Evolutionary conservation across 2,329 filamentous ascomycete species (phyloP), one percentile per base, ranked within the genome.

Genomic region (Claviceps sp.): DNA sequence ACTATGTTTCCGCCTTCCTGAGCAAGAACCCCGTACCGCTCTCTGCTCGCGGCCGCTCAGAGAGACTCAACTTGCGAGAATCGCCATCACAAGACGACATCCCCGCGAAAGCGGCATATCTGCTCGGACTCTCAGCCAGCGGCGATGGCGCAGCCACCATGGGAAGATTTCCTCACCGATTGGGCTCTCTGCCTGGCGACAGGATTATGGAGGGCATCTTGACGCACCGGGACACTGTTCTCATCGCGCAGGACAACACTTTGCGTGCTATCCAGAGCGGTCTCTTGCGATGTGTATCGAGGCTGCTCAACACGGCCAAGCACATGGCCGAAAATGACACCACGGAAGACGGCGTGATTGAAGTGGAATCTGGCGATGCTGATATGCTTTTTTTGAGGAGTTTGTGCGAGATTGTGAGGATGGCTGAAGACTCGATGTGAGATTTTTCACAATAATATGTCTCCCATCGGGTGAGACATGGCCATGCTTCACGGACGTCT

Each of bases 71-170:
- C 47, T 53, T 55, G 37, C 52, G 62, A 6, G 59, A 62, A 30
- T 61, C 59, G 1, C 60, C 60, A 47, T 55, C 58, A 54, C 56
- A 59, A 53, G 65, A 65, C 9, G 64, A 67, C 20, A 71, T 76
- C 43, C 73, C 74, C n/a, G 70, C 68, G 53, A 79, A 79, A 60
- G 77, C 77, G 0, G 74, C 74, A 0, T 70, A 65, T 4, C 60
- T 79, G 0, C 70, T 79, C 1, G 77, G 77, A 1, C 66, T 79
- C 16, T 63, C 66, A 3, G 56, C 59, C 3, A 55, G 59, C 22
- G 56, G 62, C 30, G 47, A 54, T 4, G 50, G 52, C 7, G 53
- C 58, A 2, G 55, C 55, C 13, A 57, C 57, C 20, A 56, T 61
- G 52, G 58, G 58, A 5, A 58, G 58, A 7, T 51, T 61, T 16